These are phyloP conservation scores for Aspergillus ellipticus DNA, from an alignment of 495 filamentous ascomycete genomes.

Conservation along the genomic window DNA sequence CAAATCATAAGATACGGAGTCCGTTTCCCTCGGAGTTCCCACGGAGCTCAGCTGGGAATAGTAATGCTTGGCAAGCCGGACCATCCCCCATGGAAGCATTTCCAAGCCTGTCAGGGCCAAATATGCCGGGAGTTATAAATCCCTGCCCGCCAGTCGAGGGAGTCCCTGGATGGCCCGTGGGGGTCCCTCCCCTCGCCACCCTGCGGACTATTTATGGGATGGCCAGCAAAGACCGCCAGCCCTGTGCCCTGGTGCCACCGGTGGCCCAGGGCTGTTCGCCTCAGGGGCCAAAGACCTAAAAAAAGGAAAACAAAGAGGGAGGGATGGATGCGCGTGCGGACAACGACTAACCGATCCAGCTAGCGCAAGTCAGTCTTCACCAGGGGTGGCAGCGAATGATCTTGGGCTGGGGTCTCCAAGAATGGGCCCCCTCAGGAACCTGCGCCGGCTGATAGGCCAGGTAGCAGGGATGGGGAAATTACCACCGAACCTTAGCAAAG, in stretches of 20 bases:
- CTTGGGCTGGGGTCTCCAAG: neutral
- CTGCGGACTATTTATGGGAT: too few relatives aligned
- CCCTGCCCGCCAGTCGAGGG: too few relatives aligned
- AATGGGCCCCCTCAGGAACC: constrained; percentile 10
- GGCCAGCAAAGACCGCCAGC: neutral
- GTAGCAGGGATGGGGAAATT: constrained; percentile 8
- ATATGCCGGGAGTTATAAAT: too few relatives aligned
- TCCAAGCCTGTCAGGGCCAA: too few relatives aligned
- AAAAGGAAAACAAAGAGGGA: neutral
- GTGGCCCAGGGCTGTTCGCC: neutral
- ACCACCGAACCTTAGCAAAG: constrained; percentile 12
- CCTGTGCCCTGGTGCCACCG: neutral
- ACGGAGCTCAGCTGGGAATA: neutral
- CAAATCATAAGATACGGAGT: neutral
- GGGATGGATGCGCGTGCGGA: neutral
- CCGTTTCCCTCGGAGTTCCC: neutral
- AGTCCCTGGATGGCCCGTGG: too few relatives aligned
- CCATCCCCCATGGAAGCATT: neutral
- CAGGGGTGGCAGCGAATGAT: constrained; percentile 13
- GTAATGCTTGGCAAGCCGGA: neutral
- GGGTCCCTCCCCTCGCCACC: too few relatives aligned
- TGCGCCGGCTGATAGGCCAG: constrained; percentile 7
- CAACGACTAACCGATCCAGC: neutral
- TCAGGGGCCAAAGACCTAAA: neutral
- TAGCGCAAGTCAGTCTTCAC: neutral